Evolutionary conservation across 2,329 filamentous ascomycete genomes (phyloP).

Genomic region (Metarhizium robertsii): DNA sequence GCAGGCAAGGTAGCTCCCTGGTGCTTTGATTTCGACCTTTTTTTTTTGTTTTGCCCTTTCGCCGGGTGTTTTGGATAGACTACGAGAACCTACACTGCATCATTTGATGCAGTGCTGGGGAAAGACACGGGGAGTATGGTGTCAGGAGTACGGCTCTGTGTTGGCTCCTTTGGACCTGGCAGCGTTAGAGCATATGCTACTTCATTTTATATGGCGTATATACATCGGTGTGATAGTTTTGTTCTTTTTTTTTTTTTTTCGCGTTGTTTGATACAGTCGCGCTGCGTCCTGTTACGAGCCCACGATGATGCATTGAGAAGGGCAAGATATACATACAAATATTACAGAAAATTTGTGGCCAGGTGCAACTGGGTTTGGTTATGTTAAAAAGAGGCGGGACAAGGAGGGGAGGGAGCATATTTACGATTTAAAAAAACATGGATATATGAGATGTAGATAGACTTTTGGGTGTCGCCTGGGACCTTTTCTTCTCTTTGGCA

Average conservation of each 20-base stretch:
- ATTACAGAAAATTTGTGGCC: neutral
- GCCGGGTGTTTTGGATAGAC: neutral
- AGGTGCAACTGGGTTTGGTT: neutral
- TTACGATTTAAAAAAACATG: neutral
- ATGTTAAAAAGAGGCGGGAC: neutral
- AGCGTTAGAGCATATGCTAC: neutral
- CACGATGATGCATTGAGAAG: neutral
- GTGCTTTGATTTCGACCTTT: slow-evolving; percentile 6
- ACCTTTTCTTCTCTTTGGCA: neutral
- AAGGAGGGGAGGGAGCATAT: neutral
- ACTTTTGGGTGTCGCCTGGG: neutral
- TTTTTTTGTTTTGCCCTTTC: slow-evolving; percentile 9
- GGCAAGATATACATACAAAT: neutral
- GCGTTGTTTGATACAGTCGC: neutral
- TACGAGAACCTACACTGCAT: neutral
- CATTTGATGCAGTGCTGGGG: neutral
- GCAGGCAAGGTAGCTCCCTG: slow-evolving; percentile 3
- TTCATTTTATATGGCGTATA: neutral
- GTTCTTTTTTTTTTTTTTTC: neutral
- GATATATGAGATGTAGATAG: slow-evolving; percentile 1
- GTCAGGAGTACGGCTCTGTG: neutral
- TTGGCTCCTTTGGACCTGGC: neutral
- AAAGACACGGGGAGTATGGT: neutral
- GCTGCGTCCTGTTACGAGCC: neutral
- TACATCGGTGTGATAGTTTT: neutral